These are phyloP conservation scores for Globisporangium iwayamae DNA, from an alignment of 352 stramenopile species.

Conservation along the genomic window DNA sequence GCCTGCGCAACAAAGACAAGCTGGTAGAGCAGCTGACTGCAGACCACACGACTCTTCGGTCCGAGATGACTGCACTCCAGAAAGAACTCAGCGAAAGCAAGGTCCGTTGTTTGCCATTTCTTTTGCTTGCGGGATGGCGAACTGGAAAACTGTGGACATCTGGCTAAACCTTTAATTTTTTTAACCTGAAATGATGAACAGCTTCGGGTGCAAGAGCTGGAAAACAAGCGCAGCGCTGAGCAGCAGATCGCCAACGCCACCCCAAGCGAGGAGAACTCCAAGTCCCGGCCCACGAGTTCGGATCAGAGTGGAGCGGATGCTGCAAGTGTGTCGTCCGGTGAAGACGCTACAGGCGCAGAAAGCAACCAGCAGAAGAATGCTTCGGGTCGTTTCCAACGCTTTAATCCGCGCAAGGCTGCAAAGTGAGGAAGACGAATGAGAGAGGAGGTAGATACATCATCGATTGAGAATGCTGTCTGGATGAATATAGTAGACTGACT, in stretches of 20 bases:
- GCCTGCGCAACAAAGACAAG: slow-evolving; percentile 81
- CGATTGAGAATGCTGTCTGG: not conserved
- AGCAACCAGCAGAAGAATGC: slow-evolving; percentile 3
- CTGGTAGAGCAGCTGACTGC: slow-evolving; percentile 73
- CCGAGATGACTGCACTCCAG: slow-evolving; percentile 57
- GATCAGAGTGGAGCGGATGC: not conserved
- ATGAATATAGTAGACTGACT: slow-evolving; percentile 13
- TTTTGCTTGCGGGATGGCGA: not conserved
- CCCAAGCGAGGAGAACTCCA: not conserved
- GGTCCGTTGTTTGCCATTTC: slow-evolving; percentile 21
- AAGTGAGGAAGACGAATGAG: slow-evolving; percentile 2
- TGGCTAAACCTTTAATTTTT: slow-evolving; percentile 3
- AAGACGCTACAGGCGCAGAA: not conserved
- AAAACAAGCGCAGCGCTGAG: slow-evolving; percentile 13
- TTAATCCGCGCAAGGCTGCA: slow-evolving; percentile 6
- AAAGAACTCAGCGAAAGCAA: slow-evolving; percentile 59
- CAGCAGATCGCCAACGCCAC: not conserved
- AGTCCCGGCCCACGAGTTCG: not conserved
- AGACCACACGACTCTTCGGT: slow-evolving; percentile 61
- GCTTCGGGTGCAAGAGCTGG: slow-evolving; percentile 33
- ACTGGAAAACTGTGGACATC: not conserved
- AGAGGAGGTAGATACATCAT: not conserved
- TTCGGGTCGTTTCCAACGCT: slow-evolving; percentile 6
- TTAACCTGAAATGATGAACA: slow-evolving; percentile 1
- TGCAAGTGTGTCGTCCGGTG: slow-evolving; percentile 1